Percentiles rank a stretch among this genome's conserved stretches.
phyloP scores from a whole-genome alignment of 2,329 filamentous ascomycete genomes.

The Acrodontium crateriforme region DNA sequence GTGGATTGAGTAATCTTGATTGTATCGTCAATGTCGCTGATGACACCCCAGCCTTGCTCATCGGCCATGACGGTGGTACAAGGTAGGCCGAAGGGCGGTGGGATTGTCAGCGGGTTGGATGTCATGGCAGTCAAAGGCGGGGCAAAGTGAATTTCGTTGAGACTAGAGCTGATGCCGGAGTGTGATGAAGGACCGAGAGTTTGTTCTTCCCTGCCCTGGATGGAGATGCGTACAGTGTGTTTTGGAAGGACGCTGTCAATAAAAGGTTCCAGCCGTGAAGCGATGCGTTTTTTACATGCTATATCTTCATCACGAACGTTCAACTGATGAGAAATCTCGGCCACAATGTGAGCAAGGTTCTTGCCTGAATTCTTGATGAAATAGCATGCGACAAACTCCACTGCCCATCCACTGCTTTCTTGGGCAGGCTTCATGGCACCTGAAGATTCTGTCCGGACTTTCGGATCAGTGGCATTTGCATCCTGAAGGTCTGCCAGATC shows the following conservation, averaged over 20 bases:
- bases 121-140: constrained; percentile 7
- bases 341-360: constrained; percentile 53
- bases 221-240: constrained; percentile 50
- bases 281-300: constrained; percentile 47
- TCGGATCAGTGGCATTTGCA: constrained; percentile 10
- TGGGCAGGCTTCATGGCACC: constrained; percentile 5
- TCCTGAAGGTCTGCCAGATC: constrained; percentile 9
- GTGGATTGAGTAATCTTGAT: constrained; percentile 83
- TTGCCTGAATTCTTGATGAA: constrained; percentile 60
- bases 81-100: constrained; percentile 28
- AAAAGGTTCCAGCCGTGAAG: constrained; percentile 60
- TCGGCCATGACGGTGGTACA: constrained; percentile 63
- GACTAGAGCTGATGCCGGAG: constrained; percentile 19
- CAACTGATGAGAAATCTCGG: constrained; percentile 54
- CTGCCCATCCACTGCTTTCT: constrained; percentile 48
- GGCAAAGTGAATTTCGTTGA: constrained; percentile 18
- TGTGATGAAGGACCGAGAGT: constrained; percentile 21
- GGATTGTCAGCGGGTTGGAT: constrained; percentile 12
- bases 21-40: constrained; percentile 88
- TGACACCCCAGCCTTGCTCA: constrained; percentile 67
- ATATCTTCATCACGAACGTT: constrained; percentile 41
- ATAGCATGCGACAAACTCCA: constrained; percentile 70
- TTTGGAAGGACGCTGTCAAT: constrained; percentile 61
- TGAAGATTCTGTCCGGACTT: constrained; percentile 18
- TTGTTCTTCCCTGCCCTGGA: constrained; percentile 30